phyloP scores from a whole-genome alignment of 2,329 filamentous ascomycete genomes.

The Aphanocladium album region DNA sequence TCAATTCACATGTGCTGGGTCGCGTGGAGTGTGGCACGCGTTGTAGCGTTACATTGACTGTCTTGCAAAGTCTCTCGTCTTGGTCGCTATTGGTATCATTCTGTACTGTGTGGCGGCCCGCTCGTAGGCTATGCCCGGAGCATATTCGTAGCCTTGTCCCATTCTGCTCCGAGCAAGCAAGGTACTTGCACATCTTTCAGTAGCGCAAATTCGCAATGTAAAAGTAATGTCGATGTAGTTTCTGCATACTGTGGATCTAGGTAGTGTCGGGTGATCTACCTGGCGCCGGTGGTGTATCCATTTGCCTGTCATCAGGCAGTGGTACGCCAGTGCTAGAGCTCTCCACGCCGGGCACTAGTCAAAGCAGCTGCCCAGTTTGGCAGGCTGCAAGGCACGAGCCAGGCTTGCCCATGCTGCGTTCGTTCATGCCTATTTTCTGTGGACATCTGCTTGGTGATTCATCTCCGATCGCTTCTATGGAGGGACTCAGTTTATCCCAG shows the following conservation, averaged over 20 bases:
- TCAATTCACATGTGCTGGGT: background rate
- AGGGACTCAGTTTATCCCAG: background rate
- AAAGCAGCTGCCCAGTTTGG: background rate
- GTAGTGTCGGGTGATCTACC: constrained; percentile 4
- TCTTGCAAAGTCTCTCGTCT: background rate
- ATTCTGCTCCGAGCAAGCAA: background rate
- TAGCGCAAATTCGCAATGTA: background rate
- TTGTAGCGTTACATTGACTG: background rate
- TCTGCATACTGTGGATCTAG: background rate
- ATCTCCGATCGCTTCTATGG: background rate
- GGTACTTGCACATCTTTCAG: background rate
- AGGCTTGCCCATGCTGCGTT: background rate
- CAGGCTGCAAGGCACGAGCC: background rate
- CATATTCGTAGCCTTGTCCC: background rate
- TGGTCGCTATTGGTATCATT: background rate
- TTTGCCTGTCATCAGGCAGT: background rate
- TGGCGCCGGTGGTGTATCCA: background rate
- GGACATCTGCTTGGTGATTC: background rate
- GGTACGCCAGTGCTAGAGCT: too few relatives aligned
- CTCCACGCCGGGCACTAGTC: background rate
- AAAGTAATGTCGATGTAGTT: background rate
- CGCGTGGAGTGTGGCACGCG: background rate
- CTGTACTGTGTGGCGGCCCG: background rate
- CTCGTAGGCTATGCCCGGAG: background rate
- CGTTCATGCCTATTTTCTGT: background rate